A percentile compares a stretch with the other conserved stretches of the same genome.
phyloP scores from a whole-genome alignment of 1,284 basidiomycete genomes.

The Cryptococcus sp. region DNA sequence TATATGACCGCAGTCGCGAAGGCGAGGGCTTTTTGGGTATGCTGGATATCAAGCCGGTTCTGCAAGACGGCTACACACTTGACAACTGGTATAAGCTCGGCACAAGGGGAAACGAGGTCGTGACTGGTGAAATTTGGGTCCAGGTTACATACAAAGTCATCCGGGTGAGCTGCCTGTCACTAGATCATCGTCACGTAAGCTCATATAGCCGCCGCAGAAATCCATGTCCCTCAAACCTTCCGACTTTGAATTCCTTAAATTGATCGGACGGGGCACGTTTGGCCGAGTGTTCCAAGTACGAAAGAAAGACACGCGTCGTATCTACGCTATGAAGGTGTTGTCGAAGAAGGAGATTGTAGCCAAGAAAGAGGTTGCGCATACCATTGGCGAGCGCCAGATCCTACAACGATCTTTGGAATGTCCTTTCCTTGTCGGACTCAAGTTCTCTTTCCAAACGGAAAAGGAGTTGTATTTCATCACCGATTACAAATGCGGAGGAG shows the following conservation, averaged over 20 bases:
- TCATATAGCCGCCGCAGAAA: slow-evolving; percentile 57
- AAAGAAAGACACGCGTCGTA: slow-evolving; percentile 95
- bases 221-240: slow-evolving; percentile 79
- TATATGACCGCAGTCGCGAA: slow-evolving; percentile 87
- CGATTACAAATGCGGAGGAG: slow-evolving; percentile 98
- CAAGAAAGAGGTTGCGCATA: slow-evolving; percentile 99
- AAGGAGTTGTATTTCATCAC: slow-evolving; percentile 95
- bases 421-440: slow-evolving; percentile 97
- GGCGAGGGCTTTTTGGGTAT: slow-evolving; percentile 87
- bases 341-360: slow-evolving; percentile 98
- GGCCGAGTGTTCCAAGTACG: slow-evolving; percentile 99
- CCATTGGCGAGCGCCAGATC: slow-evolving; percentile 98
- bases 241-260: slow-evolving; percentile 98
- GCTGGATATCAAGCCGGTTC: slow-evolving; percentile 84
- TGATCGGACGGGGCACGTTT: slow-evolving; percentile 97
- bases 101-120: slow-evolving; percentile 74
- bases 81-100: slow-evolving; percentile 93
- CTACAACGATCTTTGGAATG: slow-evolving; percentile 90
- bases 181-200: neutral
- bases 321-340: slow-evolving; percentile 99
- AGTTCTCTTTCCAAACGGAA: slow-evolving; percentile 98
- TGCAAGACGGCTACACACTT: slow-evolving; percentile 87
- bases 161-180: slow-evolving; percentile 63
- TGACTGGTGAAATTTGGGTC: slow-evolving; percentile 90
- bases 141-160: slow-evolving; percentile 91